Conservation (phyloP, 352 stramenopile species). For the Globisporangium alternatum region DNA sequence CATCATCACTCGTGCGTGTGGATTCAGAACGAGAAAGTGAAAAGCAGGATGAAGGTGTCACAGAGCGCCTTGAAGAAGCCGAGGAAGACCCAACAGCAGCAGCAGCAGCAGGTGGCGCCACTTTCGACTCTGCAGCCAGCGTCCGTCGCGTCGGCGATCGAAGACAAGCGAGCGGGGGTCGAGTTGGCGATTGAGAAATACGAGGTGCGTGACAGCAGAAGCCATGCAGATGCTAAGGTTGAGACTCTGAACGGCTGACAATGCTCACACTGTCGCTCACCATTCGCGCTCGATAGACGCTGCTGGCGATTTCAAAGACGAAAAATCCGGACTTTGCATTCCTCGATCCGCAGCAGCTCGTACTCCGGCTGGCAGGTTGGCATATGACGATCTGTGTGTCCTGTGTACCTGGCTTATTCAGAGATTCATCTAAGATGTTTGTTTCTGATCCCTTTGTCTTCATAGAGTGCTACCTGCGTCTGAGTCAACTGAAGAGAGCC, state of each 20-base stretch:
- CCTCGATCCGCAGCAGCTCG: constrained; percentile 31
- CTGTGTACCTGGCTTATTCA: no score
- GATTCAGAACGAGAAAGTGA: neutral
- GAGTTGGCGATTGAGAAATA: constrained; percentile 37
- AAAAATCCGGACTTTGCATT: constrained; percentile 50
- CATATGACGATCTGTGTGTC: neutral
- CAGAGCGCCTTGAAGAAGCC: neutral
- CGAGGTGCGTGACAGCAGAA: constrained; percentile 23
- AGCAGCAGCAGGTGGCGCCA: neutral
- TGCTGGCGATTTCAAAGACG: constrained; percentile 29
- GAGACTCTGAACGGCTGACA: neutral
- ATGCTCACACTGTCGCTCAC: neutral
- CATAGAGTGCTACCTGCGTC: constrained; percentile 27
- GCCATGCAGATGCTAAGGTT: neutral
- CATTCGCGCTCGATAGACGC: constrained; percentile 16
- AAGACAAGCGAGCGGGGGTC: constrained; percentile 19
- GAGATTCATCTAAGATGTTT: no score
- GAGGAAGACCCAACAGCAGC: neutral
- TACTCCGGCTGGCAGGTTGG: constrained; percentile 39
- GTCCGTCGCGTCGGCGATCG: neutral
- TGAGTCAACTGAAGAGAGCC: constrained; percentile 30
- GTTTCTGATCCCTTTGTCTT: neutral
- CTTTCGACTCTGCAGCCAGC: neutral
- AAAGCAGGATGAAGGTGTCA: neutral
- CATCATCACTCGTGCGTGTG: neutral